phyloP scores from a whole-genome alignment of 768 basidiomycete species.

The Austroboletus eburneus region DNA sequence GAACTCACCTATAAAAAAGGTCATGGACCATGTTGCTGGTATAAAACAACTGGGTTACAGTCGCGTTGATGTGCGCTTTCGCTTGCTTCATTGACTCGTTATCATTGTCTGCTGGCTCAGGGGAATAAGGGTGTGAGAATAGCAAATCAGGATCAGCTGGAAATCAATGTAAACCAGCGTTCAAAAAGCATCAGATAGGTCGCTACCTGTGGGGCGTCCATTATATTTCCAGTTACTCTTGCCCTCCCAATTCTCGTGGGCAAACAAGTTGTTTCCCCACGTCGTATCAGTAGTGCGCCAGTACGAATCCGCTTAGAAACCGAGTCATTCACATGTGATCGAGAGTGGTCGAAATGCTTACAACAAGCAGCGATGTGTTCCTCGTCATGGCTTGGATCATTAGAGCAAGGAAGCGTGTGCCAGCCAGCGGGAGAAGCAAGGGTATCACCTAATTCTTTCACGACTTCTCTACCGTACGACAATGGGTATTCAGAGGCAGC shows the following conservation, averaged over 20 bases:
- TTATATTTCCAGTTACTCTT: constrained; percentile 62
- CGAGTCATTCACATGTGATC: background rate
- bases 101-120: constrained; percentile 48
- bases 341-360: background rate
- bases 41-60: constrained; percentile 88
- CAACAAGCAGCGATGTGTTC: constrained; percentile 7
- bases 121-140: constrained; percentile 76
- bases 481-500: constrained; percentile 7
- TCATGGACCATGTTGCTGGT: constrained; percentile 80
- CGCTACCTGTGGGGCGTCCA: constrained; percentile 64
- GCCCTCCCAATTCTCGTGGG: constrained; percentile 92
- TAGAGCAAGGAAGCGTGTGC: constrained; percentile 74
- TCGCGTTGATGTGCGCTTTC: constrained; percentile 78
- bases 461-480: constrained; percentile 29
- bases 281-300: constrained; percentile 75
- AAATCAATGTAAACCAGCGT: background rate
- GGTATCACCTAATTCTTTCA: constrained; percentile 67
- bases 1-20: constrained; percentile 62
- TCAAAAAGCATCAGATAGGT: background rate
- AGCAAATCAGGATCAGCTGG: constrained; percentile 6
- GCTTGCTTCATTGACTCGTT: constrained; percentile 66
- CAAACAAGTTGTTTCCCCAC: constrained; percentile 88
- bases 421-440: constrained; percentile 87
- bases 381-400: constrained; percentile 51
- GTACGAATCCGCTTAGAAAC: constrained; percentile 28